These are phyloP conservation scores for Suillus americanus DNA, from an alignment of 768 basidiomycete species.

Conservation along the genomic window DNA sequence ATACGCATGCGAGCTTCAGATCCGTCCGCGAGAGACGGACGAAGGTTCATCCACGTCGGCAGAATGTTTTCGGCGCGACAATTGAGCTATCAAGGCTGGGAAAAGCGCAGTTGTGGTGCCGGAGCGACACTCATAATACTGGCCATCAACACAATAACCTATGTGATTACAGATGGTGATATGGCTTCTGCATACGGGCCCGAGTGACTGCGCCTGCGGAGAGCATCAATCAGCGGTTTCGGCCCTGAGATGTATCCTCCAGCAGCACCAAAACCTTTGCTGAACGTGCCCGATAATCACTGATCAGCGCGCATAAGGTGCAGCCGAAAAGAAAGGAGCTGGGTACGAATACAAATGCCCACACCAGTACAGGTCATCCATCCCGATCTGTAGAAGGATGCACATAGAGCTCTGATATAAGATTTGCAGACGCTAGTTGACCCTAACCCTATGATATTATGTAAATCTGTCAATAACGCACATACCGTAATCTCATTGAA, in stretches of 20 bases:
- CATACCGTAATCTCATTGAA: too few species aligned
- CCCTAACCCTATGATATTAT: too few species aligned
- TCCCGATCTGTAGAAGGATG: slow-evolving; percentile 80
- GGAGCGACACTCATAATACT: not conserved
- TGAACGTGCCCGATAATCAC: not conserved
- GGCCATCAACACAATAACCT: not conserved
- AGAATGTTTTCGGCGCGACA: not conserved
- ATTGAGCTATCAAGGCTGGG: not conserved
- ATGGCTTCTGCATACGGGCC: not conserved
- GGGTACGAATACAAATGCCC: slow-evolving; percentile 72
- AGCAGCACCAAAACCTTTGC: not conserved
- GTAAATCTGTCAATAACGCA: too few species aligned
- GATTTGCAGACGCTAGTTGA: slow-evolving; percentile 65
- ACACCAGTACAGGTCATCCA: slow-evolving; percentile 93
- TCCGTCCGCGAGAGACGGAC: not conserved
- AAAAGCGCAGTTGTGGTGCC: not conserved
- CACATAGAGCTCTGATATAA: slow-evolving; percentile 81
- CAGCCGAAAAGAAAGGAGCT: slow-evolving; percentile 38
- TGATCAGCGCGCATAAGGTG: not conserved
- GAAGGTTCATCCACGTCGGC: not conserved
- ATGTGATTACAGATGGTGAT: not conserved
- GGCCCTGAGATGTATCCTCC: not conserved
- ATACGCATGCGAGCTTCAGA: not conserved
- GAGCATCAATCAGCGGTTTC: not conserved
- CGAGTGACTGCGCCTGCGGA: not conserved